Percentiles rank a stretch among this genome's conserved stretches.
These are phyloP conservation scores for Calcarisporium arbuscula DNA, from an alignment of 2,329 filamentous ascomycete species.

Conservation along the genomic window DNA sequence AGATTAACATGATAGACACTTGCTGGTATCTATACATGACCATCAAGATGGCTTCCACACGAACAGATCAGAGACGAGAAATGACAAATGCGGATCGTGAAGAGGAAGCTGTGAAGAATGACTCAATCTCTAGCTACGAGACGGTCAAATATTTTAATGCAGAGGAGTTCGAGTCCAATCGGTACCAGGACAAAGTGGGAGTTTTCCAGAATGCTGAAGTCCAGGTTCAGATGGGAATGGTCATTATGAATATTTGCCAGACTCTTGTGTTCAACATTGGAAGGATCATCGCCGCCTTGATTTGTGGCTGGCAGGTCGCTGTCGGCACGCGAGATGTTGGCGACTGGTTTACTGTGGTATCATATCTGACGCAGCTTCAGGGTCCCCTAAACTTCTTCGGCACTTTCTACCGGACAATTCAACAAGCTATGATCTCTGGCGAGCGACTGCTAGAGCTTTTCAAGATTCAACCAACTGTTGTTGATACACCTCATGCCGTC, in stretches of 20 bases:
- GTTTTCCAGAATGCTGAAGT: slow-evolving; percentile 71
- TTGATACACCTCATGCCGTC: slow-evolving; percentile 63
- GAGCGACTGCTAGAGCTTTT: slow-evolving; percentile 93
- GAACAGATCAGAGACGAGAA: slow-evolving; percentile 81
- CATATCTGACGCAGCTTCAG: slow-evolving; percentile 75
- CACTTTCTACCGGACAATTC: slow-evolving; percentile 91
- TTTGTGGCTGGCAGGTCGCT: slow-evolving; percentile 72
- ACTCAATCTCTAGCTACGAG: slow-evolving; percentile 98
- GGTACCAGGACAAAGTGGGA: slow-evolving; percentile 64
- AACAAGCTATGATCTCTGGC: slow-evolving; percentile 95
- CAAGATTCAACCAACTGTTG: slow-evolving; percentile 88
- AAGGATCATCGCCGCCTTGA: slow-evolving; percentile 63
- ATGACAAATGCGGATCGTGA: slow-evolving; percentile 95
- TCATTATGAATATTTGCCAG: slow-evolving; percentile 75
- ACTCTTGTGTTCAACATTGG: slow-evolving; percentile 75
- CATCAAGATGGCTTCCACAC: slow-evolving; percentile 89
- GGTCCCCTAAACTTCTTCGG: slow-evolving; percentile 82
- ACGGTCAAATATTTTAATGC: slow-evolving; percentile 90
- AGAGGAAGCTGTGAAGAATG: slow-evolving; percentile 96
- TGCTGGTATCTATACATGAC: slow-evolving; percentile 97
- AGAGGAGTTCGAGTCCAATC: slow-evolving; percentile 69
- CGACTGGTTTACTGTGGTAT: slow-evolving; percentile 66
- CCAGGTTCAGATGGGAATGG: slow-evolving; percentile 68
- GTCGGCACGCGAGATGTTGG: slow-evolving; percentile 59
- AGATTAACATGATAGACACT: slow-evolving; percentile 83